phyloP scores from a whole-genome alignment of 1,284 basidiomycete species.

The Anthracocystis panici-leucophaei region DNA sequence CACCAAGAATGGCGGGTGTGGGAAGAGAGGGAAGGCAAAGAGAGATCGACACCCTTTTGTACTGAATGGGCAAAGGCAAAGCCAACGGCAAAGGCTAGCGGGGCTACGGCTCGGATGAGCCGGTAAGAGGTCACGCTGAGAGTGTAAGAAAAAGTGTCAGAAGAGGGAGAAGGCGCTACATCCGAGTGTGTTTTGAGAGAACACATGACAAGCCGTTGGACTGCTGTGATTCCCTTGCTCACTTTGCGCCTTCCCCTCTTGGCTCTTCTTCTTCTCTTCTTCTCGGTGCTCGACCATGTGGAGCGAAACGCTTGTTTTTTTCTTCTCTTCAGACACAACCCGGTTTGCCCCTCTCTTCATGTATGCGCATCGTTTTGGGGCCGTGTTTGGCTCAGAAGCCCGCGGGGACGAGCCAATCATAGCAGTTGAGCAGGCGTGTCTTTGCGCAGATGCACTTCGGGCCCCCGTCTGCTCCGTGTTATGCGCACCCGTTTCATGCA shows the following conservation, averaged over 20 bases:
- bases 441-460: conserved; percentile 2
- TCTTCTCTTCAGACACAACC: not conserved
- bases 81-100: not conserved
- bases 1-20: conserved; percentile 3
- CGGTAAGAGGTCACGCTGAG: conserved; percentile 5
- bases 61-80: conserved; percentile 2
- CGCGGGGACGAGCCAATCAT: conserved; percentile 20
- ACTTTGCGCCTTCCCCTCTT: not conserved
- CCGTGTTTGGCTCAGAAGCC: conserved; percentile 7
- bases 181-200: conserved; percentile 3
- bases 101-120: conserved; percentile 15
- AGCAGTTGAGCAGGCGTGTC: not conserved
- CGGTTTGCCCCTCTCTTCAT: conserved; percentile 7
- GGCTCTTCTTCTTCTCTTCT: not conserved
- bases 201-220: not conserved
- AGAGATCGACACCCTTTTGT: conserved; percentile 17
- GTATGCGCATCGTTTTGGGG: conserved; percentile 5
- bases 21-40: not conserved
- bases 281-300: not conserved
- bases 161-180: not conserved
- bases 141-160: not conserved
- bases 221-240: not conserved
- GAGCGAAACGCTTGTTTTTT: not conserved
- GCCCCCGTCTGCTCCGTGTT: conserved; percentile 8
- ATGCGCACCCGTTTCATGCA: conserved; percentile 15